Conservation (phyloP, 2,329 filamentous ascomycete species). For the Sclerotinia borealis region DNA sequence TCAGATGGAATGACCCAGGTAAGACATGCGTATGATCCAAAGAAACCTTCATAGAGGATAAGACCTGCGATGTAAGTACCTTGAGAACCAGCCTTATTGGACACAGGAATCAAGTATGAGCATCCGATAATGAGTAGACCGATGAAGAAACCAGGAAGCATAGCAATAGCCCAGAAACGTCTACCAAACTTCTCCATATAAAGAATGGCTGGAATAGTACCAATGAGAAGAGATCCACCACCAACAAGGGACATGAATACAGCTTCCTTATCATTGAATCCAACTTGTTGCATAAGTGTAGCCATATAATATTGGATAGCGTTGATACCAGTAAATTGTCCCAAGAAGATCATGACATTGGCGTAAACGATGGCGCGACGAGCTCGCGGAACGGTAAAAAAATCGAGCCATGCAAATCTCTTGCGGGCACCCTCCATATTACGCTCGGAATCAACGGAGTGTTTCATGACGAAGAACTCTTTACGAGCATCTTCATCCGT, state of each 20-base stretch:
- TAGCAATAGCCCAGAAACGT: slow-evolving; percentile 68
- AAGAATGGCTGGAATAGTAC: slow-evolving; percentile 61
- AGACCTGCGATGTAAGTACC: slow-evolving; percentile 63
- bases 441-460: slow-evolving; percentile 41
- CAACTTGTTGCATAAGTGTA: slow-evolving; percentile 60
- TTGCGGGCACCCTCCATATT: slow-evolving; percentile 45
- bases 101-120: slow-evolving; percentile 51
- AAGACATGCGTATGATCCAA: slow-evolving; percentile 58
- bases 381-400: slow-evolving; percentile 64
- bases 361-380: slow-evolving; percentile 60
- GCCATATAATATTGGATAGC: slow-evolving; percentile 70
- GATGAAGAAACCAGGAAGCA: slow-evolving; percentile 66
- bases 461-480: slow-evolving; percentile 68
- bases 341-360: slow-evolving; percentile 64
- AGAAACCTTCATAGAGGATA: slow-evolving; percentile 63
- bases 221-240: slow-evolving; percentile 59
- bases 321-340: slow-evolving; percentile 66
- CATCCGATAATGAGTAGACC: slow-evolving; percentile 61
- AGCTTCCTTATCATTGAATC: slow-evolving; percentile 54
- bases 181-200: slow-evolving; percentile 68
- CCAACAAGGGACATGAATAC: slow-evolving; percentile 74
- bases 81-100: slow-evolving; percentile 43
- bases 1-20: slow-evolving; percentile 64
- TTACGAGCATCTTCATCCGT: slow-evolving; percentile 52
- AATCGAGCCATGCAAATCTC: slow-evolving; percentile 65